A percentile compares a stretch with the other conserved stretches of the same genome.
phyloP scores from a whole-genome alignment of 2,329 filamentous ascomycete species.

The Aaosphaeria pasadenensis region DNA sequence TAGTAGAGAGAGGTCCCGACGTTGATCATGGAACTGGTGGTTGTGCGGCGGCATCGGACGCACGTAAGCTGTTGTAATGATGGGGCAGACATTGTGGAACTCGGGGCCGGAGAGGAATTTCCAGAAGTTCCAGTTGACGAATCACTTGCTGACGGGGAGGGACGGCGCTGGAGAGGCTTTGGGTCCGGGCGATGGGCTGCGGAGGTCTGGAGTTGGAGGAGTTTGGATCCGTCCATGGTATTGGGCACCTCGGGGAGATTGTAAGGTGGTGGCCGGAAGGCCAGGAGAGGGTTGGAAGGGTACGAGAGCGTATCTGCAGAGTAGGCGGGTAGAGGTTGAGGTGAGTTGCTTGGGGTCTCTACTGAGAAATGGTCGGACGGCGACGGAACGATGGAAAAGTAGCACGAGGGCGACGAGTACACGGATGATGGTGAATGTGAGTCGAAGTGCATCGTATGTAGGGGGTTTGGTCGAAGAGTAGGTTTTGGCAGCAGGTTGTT shows the following conservation, averaged over 20 bases:
- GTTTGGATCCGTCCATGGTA: slow-evolving; percentile 30
- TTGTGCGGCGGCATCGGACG: slow-evolving; percentile 32
- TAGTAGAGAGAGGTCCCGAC: slow-evolving; percentile 41
- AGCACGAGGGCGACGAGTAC: slow-evolving; percentile 20
- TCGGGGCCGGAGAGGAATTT: background rate
- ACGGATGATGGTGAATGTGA: slow-evolving; percentile 7
- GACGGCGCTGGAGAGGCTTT: slow-evolving; percentile 6
- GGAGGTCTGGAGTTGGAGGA: slow-evolving; percentile 38
- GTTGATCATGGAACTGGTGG: slow-evolving; percentile 24
- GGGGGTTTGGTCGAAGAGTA: too few relatives aligned
- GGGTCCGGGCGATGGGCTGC: slow-evolving; percentile 27
- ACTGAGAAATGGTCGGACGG: slow-evolving; percentile 25
- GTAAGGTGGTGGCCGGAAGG: slow-evolving; percentile 16
- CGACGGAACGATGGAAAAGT: slow-evolving; percentile 29
- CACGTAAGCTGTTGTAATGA: slow-evolving; percentile 23
- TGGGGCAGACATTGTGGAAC: background rate
- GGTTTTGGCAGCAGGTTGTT: too few relatives aligned
- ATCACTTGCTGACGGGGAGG: slow-evolving; percentile 8
- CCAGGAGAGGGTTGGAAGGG: slow-evolving; percentile 34
- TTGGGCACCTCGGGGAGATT: slow-evolving; percentile 6
- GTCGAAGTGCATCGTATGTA: slow-evolving; percentile 10
- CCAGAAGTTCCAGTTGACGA: slow-evolving; percentile 2
- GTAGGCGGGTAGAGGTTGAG: slow-evolving; percentile 15
- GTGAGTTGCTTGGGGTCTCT: slow-evolving; percentile 27
- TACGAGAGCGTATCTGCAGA: slow-evolving; percentile 23